Evolutionary conservation across 140 eudicot species (phyloP), one percentile per base, ranked within the genome.

Genomic region (Flaveria floridana): DNA sequence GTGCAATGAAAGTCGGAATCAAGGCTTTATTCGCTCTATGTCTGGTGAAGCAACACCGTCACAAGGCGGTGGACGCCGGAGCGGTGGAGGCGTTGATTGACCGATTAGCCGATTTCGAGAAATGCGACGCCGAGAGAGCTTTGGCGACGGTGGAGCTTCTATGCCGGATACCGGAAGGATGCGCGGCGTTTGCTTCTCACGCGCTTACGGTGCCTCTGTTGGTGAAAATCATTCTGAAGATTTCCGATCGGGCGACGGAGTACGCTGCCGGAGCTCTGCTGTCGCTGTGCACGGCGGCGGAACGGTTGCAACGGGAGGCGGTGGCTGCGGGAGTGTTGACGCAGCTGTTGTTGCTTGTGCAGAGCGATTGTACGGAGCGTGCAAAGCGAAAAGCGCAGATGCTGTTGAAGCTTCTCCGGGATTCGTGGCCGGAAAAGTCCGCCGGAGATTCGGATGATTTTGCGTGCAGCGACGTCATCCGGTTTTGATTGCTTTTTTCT

Each of bases 301-400:
- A 91, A 79, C 75, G 78, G 70, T 76, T 83, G 73, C 89, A 87
- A 78, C 25, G 79, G 13, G 97, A 89, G 57, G 91, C 97, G 78
- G 97, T 89, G 84, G 88, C 84, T 51, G 96, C 97, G 15, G 97
- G 97, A 16, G 85, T 91, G 66, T 72, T 89, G 86, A 89, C 89
- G 23, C 96, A 87, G 89, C 47, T 91, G 86, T 76, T 91, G 82
- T 73, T 89, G 69, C 81, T 91, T 28, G 97, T 91, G 1, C 97
- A 91, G 69, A 91, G 97, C 82, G 97, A 87, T 75, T 89, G 96
- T 59, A 91, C 96, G 61, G 97, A 85, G 63, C 83, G 97, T 51
- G 97, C 91, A 16, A 91, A 91, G 82, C 77, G 95, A 51, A 91
- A 91, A 77, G 97, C 97, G 79, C 96, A 89, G 76, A 87, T 84